Conservation (phyloP, 768 basidiomycete species). For the Pleurotus djamor region DNA sequence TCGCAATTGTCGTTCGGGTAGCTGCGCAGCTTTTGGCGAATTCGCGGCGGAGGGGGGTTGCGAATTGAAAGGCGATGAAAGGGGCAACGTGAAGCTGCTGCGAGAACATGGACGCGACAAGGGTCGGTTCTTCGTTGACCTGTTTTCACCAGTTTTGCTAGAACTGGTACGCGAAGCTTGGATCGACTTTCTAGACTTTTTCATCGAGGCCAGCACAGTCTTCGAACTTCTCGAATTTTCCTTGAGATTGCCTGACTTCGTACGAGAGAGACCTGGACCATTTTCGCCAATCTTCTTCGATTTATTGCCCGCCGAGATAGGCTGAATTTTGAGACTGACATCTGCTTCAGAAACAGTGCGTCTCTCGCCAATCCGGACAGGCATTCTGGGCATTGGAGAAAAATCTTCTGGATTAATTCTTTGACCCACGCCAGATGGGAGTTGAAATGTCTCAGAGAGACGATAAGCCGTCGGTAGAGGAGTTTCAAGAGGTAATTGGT, state of each 20-base stretch:
- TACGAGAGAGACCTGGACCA: neutral
- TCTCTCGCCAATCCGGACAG: neutral
- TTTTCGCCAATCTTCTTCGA: neutral
- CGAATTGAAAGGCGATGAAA: slow-evolving; percentile 1
- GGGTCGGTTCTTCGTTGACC: neutral
- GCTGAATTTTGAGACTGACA: too few species aligned
- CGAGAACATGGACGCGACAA: neutral
- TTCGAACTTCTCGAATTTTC: neutral
- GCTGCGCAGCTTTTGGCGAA: neutral
- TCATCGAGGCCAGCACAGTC: neutral
- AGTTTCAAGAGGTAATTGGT: neutral
- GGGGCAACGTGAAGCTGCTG: neutral
- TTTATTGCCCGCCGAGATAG: neutral
- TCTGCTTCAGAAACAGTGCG: neutral
- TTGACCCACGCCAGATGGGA: neutral
- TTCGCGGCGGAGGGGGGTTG: slow-evolving; percentile 1
- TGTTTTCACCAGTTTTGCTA: neutral
- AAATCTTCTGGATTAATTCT: neutral
- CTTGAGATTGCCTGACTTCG: slow-evolving; percentile 1
- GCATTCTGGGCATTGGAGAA: neutral
- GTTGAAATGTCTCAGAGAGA: slow-evolving; percentile 1
- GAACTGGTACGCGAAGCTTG: neutral
- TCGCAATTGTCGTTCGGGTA: too few species aligned
- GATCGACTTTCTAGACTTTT: neutral
- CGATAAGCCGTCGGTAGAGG: neutral